These are phyloP conservation scores for Triangularia setosa DNA, from an alignment of 2,329 filamentous ascomycete genomes.

Conservation along the genomic window DNA sequence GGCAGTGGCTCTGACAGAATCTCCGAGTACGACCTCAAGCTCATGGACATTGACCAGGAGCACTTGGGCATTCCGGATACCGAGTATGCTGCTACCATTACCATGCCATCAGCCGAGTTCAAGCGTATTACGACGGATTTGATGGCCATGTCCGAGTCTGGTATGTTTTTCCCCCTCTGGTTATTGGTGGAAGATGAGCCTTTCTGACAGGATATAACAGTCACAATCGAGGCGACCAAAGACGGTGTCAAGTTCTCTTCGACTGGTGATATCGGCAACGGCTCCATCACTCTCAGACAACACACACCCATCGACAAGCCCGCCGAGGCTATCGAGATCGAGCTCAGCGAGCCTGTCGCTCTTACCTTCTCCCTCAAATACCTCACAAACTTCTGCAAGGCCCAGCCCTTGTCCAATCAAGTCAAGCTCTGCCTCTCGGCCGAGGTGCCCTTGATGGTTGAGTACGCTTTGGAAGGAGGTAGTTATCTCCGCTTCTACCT, in stretches of 20 bases:
- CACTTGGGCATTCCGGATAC: slow-evolving; percentile 98
- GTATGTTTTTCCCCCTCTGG: slow-evolving; percentile 43
- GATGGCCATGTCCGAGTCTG: slow-evolving; percentile 87
- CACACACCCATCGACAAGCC: slow-evolving; percentile 89
- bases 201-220: no score
- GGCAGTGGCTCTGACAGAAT: slow-evolving; percentile 81
- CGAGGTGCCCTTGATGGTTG: slow-evolving; percentile 92
- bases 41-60: slow-evolving; percentile 99
- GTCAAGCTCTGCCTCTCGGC: slow-evolving; percentile 94
- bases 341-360: slow-evolving; percentile 85
- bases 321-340: slow-evolving; percentile 79
- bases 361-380: slow-evolving; percentile 99
- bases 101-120: slow-evolving; percentile 87
- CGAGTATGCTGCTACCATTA: slow-evolving; percentile 90
- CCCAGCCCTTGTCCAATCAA: slow-evolving; percentile 71
- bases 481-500: slow-evolving; percentile 96
- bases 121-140: slow-evolving; percentile 92
- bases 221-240: slow-evolving; percentile 93
- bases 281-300: slow-evolving; percentile 84
- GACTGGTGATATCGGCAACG: slow-evolving; percentile 92
- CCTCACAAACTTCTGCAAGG: slow-evolving; percentile 99
- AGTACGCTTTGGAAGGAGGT: slow-evolving; percentile 77
- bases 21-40: slow-evolving; percentile 98
- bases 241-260: slow-evolving; percentile 95
- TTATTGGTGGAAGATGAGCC: neutral